Evolutionary conservation across 2,329 filamentous ascomycete genomes (phyloP), one percentile per base, ranked within the genome.

Genomic region (Blastomyces emzantsi): DNA sequence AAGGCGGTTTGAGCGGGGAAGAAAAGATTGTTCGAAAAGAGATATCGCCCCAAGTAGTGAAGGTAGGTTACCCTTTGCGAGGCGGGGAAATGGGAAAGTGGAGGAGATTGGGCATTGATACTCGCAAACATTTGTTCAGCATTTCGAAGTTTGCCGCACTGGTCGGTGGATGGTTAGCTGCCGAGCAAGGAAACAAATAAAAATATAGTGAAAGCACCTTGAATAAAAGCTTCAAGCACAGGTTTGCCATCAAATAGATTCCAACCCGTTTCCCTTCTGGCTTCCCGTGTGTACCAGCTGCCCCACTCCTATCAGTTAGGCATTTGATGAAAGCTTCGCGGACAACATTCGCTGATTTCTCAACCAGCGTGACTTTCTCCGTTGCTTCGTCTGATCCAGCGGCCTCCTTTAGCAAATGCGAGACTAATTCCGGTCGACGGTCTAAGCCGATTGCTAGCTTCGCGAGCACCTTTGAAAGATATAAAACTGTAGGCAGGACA

Each of bases 321-420:
- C 93, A 97, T 49, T 90, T 91, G 13, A 90, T 94, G 72, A 97
- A 96, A 28, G 92, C 91, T 73, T 92, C 90, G 66, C 95, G 89
- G 64, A 97, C 89, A 60, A 90, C 89, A 71, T 97, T 93, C 22
- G 91, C 92, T 1, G 92, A 92, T 33, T 88, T 86, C 74, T 96
- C 93, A 13, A 93, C 90, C 51, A 97, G 83, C 1, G 91, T 92
- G 69, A 89, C 85, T 69, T 87, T 85, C 61, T 88, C 86, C 33
- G 87, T 86, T 30, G 86, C 87, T 62, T 83, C 83, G 9, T 81
- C 79, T 15, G 76, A 71, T 56, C 72, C 69, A 66, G 77, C 77
- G n/a, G 71, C 70, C 64, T 72, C 69, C 63, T 74, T 74, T 54
- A 78, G 69, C n/a, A 92, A 78, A 69, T 86, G 83, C 47, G 85